Evolutionary conservation across 2,329 filamentous ascomycete species (phyloP).

Genomic region (Parasarocladium wereldwijsianum): DNA sequence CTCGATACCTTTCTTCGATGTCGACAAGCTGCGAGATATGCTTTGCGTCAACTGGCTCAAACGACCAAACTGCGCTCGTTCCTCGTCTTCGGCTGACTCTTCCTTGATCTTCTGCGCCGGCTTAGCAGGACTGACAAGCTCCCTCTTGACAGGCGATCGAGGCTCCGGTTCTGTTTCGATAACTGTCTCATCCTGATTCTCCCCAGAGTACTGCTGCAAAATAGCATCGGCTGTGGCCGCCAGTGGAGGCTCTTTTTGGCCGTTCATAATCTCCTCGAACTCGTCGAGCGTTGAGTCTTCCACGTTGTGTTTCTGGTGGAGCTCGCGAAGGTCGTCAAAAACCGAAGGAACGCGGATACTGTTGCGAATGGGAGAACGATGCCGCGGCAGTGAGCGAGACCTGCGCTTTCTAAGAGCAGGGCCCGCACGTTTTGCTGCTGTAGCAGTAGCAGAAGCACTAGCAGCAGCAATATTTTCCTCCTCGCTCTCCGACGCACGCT

Average conservation of each 20-base stretch:
- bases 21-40: constrained; percentile 35
- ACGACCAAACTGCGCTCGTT: constrained; percentile 29
- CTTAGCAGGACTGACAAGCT: neutral
- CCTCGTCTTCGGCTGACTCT: constrained; percentile 18
- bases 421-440: too few relatives aligned
- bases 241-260: constrained; percentile 4
- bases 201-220: constrained; percentile 8
- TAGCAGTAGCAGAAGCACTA: too few relatives aligned
- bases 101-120: constrained; percentile 5
- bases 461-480: neutral
- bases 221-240: constrained; percentile 12
- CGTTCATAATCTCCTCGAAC: constrained; percentile 31
- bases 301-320: constrained; percentile 36
- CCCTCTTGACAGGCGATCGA: constrained; percentile 4
- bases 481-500: too few relatives aligned
- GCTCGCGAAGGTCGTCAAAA: constrained; percentile 38
- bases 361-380: constrained; percentile 33
- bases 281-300: constrained; percentile 48
- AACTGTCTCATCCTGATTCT: neutral
- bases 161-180: neutral
- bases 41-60: constrained; percentile 39
- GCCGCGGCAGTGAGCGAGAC: constrained; percentile 25
- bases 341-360: constrained; percentile 38
- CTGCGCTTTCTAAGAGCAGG: constrained; percentile 14
- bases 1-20: constrained; percentile 42